Percentiles rank a stretch among this genome's conserved stretches.
phyloP scores from a whole-genome alignment of 176 grass and related monocot genomes.

The Metroxylon sagu region DNA sequence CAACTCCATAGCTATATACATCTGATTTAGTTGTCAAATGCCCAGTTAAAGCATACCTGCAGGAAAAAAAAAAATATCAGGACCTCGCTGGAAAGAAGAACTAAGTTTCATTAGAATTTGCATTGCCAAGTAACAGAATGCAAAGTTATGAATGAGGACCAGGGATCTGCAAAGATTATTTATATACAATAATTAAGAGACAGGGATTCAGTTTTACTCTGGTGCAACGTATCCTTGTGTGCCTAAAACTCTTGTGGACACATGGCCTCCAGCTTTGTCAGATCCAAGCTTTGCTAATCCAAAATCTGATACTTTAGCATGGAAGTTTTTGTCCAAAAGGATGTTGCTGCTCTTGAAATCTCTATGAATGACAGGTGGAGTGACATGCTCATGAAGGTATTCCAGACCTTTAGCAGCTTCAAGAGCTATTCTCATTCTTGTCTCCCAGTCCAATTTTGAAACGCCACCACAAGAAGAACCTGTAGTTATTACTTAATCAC shows the following conservation, averaged over 20 bases:
- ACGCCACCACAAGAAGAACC: conserved; percentile 62
- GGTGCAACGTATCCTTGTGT: conserved; percentile 98
- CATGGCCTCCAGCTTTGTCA: conserved; percentile 89
- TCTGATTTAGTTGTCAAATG: conserved; percentile 99
- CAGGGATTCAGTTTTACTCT: conserved; percentile 46
- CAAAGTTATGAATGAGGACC: too few relatives aligned
- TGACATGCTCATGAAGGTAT: conserved; percentile 89
- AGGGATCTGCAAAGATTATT: not conserved
- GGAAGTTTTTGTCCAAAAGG: conserved; percentile 77
- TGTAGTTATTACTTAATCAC: conserved; percentile 5
- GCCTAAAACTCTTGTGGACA: conserved; percentile 89
- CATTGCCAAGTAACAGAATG: too few relatives aligned
- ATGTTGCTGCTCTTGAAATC: conserved; percentile 99
- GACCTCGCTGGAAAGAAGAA: not conserved
- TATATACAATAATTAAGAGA: not conserved
- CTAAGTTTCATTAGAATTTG: too few relatives aligned
- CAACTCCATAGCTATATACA: conserved; percentile 95
- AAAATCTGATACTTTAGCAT: conserved; percentile 93
- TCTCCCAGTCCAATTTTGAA: conserved; percentile 87
- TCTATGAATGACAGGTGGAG: conserved; percentile 82
- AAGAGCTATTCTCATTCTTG: conserved; percentile 91
- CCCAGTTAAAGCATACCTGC: conserved; percentile 82
- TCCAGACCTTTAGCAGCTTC: conserved; percentile 96
- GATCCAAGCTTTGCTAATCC: conserved; percentile 95
- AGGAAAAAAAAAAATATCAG: conserved; percentile 11